Evolutionary conservation across 331 rosid species (phyloP).

Genomic region (Pyrus hybrid): DNA sequence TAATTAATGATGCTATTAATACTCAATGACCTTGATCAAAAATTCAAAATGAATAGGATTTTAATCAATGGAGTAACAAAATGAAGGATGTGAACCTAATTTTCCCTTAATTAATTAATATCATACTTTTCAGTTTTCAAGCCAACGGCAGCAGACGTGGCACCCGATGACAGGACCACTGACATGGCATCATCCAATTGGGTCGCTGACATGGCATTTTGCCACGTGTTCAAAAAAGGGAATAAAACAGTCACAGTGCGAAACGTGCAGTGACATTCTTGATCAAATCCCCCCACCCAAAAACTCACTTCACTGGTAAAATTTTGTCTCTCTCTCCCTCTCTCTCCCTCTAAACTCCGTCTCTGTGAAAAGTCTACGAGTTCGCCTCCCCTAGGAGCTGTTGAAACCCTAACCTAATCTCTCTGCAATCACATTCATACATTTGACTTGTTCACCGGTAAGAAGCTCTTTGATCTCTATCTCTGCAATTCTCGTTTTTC

Average conservation of each 20-base stretch:
- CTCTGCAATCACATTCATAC: not conserved
- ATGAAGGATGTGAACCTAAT: no score
- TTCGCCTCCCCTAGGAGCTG: not conserved
- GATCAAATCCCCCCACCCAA: not conserved
- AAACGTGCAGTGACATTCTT: not conserved
- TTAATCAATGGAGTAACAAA: no score
- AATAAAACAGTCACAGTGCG: not conserved
- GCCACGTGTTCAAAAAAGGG: not conserved
- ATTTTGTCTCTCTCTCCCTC: not conserved
- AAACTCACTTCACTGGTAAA: not conserved
- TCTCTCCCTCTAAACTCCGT: not conserved
- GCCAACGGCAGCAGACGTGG: not conserved
- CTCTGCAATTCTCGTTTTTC: not conserved
- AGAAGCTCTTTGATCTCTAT: not conserved
- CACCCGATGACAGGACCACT: not conserved
- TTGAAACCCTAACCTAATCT: not conserved
- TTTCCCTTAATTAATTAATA: no score
- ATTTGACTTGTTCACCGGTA: conserved; percentile 7
- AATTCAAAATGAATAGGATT: no score
- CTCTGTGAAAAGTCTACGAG: not conserved
- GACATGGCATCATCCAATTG: not conserved
- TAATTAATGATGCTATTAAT: no score
- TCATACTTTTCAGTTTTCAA: no score
- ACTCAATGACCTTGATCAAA: no score
- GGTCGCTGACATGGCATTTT: not conserved